Evolutionary conservation across 257 asterid genomes (phyloP).

Genomic region (Nicotiana undulata): DNA sequence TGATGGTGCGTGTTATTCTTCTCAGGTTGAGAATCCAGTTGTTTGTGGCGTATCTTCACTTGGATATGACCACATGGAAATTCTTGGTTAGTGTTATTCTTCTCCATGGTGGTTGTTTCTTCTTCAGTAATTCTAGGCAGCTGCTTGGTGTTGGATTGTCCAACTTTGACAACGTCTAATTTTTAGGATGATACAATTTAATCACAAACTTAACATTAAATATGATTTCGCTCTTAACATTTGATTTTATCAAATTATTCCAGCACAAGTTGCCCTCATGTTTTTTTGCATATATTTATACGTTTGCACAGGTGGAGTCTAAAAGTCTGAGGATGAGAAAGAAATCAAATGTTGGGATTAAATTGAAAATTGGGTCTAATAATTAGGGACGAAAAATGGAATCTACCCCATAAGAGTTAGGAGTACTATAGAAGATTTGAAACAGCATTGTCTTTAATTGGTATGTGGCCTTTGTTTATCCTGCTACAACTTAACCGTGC

Average conservation of each 20-base stretch:
- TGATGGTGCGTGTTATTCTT: constrained; percentile 18
- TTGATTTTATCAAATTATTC: not conserved
- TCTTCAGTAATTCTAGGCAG: constrained; percentile 30
- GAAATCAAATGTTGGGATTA: not conserved
- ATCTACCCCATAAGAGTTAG: not conserved
- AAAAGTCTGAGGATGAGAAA: not conserved
- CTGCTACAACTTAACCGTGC: not conserved
- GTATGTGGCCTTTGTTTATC: not conserved
- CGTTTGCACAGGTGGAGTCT: not conserved
- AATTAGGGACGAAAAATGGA: not conserved
- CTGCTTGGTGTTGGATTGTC: constrained; percentile 9
- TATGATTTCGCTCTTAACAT: not conserved
- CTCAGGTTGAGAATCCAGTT: constrained; percentile 72
- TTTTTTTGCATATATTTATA: not conserved
- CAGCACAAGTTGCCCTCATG: not conserved
- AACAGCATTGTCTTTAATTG: not conserved
- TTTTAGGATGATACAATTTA: not conserved
- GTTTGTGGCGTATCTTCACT: constrained; percentile 90
- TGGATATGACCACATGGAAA: constrained; percentile 94
- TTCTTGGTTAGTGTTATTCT: constrained; percentile 71
- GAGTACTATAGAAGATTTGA: not conserved
- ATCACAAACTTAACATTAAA: not conserved
- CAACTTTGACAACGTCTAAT: not conserved
- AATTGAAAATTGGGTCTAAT: not conserved
- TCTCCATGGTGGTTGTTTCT: constrained; percentile 5